Base-by-base conservation (phyloP, 2,329 filamentous ascomycete genomes). In the Hirsutella thompsonii region DNA sequence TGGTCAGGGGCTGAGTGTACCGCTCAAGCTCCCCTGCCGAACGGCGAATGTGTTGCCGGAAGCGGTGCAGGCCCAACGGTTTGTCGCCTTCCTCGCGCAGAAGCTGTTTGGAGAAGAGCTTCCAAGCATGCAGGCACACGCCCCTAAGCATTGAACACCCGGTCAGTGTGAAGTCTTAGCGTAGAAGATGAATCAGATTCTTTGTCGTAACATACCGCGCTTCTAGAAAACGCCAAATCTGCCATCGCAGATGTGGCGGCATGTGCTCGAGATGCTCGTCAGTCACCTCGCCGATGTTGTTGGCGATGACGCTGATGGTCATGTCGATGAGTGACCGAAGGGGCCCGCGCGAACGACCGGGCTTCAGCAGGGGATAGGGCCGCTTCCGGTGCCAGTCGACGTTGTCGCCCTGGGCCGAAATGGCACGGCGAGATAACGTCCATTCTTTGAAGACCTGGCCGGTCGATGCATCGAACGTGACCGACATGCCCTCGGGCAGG, bases 121-220 rank as follows among this genome's bases (percentile, higher is more conserved):
- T 64, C 63, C 63, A 66, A 1, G 58, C 61, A 38, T 66, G 61
- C 18, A 66, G 52, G 40, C 56, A 60, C 11, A 56, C 52, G 3
- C 61, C 60, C 46, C 59, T 62, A 36, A n/a, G n/a, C n/a, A n/a
- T n/a, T n/a, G n/a, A n/a, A n/a, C n/a, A n/a, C n/a, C n/a, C n/a
- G n/a, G n/a, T n/a, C n/a, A n/a, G n/a, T n/a, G n/a, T n/a, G n/a
- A n/a, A n/a, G n/a, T n/a, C n/a, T n/a, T 36, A 10, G n/a, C 23
- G 11, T 26, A 26, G 23, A 6, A 26, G 10, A 9, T 20, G 3
- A 23, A 16, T 37, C 36, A 37, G 36, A 8, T 20, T 19, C 8
- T 23, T 37, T n/a, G 21, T 13, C n/a, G 26, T n/a, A 2, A 55
- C 58, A 35, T 28, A 64, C 62, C 62, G 59, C 41, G 60, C 57